Evolutionary conservation across 345 rosid genomes (phyloP), one percentile per base, ranked within the genome.

Genomic region (Lepidium sativum): DNA sequence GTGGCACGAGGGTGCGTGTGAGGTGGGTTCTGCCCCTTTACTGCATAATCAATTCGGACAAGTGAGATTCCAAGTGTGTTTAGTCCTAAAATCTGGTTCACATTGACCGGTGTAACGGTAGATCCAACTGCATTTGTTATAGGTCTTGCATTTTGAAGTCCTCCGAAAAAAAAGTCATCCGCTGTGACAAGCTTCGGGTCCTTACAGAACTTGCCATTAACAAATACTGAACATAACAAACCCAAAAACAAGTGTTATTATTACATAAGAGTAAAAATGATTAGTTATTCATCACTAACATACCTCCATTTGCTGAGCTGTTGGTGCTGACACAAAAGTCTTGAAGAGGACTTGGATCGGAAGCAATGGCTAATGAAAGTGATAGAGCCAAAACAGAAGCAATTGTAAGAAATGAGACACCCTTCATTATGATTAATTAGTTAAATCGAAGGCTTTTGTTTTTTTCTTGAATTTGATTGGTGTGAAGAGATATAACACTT

Each of bases 1-100:
- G 71, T 9, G 44, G 71, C 71, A 20, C 71, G 70, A 6, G 70
- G 70, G 25, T 65, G 70, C 0, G 44, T 39, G 40, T 65, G 70
- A 14, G 70, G 70, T 2, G 70, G 70, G 45, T 47, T 51, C 3
- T 27, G 23, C 7, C 71, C 63, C 2, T 32, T 4, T 2, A 9
- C 20, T 12, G 18, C 50, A 20, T 25, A 59, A 31, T 58, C 63
- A 10, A 58, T 40, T 6, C 63, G 63, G 1, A 31, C 50, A 39
- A 58, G 25, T 39, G 63, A 58, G 50, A 40, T 41, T 41, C 63
- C 50, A 8, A 58, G 23, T 3, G 64, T 59, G 64, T 59, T 59
- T 4, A 58, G 6, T 3, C 63, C 63, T 38, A 31, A 37, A 20
- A 58, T 44, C 27, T 44, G 50, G 20, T 44, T 6, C 18, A 44